Percentiles rank a stretch among this genome's conserved stretches.
phyloP scores from a whole-genome alignment of 179 eudicot species.

The Patellifolia procumbens region DNA sequence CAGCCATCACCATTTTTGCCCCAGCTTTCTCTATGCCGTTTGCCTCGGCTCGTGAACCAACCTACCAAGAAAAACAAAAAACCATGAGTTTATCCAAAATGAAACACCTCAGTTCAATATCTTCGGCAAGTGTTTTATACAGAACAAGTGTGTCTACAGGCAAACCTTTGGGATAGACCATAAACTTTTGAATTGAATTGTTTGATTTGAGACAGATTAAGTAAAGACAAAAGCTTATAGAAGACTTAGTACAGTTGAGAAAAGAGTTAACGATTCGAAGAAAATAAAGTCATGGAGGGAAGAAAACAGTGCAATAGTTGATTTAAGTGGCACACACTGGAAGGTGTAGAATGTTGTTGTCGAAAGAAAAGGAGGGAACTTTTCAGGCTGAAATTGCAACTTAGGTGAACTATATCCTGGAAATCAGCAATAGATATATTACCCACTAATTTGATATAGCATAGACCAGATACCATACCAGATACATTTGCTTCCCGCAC shows the following conservation, averaged over 20 bases:
- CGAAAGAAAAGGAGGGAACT: background rate
- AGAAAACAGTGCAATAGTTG: background rate
- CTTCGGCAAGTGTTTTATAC: too few species aligned
- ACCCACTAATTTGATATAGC: background rate
- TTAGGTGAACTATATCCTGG: background rate
- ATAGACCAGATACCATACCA: background rate
- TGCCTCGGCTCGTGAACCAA: slow-evolving; percentile 96
- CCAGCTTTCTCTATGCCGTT: slow-evolving; percentile 98
- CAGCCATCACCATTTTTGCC: slow-evolving; percentile 99
- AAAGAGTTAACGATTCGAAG: background rate
- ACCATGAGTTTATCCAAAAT: background rate
- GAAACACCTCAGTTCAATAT: background rate
- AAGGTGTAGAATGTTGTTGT: background rate
- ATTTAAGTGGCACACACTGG: background rate
- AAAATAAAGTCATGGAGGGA: background rate
- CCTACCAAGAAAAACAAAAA: slow-evolving; percentile 42
- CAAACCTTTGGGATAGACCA: background rate
- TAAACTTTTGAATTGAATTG: background rate
- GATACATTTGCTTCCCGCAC: background rate
- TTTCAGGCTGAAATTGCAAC: background rate
- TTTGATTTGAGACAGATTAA: background rate
- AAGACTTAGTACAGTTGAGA: background rate
- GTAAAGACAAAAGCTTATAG: background rate
- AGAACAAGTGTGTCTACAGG: background rate
- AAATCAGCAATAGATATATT: background rate